Evolutionary conservation across 305 asterid genomes (phyloP).

Genomic region (Fraxinus nigra): DNA sequence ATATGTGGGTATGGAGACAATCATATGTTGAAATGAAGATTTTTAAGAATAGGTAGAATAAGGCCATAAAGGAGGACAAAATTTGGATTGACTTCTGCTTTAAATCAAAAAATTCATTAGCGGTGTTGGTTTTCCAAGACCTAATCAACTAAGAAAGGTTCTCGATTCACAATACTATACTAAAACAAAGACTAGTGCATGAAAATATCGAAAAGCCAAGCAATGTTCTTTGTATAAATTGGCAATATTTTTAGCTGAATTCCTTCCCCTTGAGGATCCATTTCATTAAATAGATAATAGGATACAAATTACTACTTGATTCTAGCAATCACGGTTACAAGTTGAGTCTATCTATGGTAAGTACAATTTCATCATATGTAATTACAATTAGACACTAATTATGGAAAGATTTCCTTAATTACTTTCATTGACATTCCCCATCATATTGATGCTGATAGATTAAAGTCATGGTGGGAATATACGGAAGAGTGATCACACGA

Average conservation of each 20-base stretch:
- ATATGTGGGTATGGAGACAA: conserved; percentile 58
- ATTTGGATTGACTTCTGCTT: conserved; percentile 78
- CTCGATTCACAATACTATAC: conserved; percentile 8
- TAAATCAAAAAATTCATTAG: neutral
- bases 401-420: no score
- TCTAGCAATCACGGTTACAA: no score
- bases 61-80: conserved; percentile 58
- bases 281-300: neutral
- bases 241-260: neutral
- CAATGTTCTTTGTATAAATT: conserved; percentile 5
- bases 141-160: neutral
- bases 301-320: neutral
- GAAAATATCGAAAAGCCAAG: neutral
- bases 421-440: no score
- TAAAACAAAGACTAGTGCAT: neutral
- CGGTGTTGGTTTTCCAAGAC: neutral
- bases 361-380: no score
- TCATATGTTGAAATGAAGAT: conserved; percentile 62
- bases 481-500: no score
- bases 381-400: no score
- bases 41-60: conserved; percentile 52
- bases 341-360: no score
- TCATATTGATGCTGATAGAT: no score
- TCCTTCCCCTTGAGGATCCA: neutral
- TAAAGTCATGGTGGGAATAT: no score